Evolutionary conservation across 768 basidiomycete species (phyloP), one percentile per base, ranked within the genome.

Genomic region (Naganishia randhawae): DNA sequence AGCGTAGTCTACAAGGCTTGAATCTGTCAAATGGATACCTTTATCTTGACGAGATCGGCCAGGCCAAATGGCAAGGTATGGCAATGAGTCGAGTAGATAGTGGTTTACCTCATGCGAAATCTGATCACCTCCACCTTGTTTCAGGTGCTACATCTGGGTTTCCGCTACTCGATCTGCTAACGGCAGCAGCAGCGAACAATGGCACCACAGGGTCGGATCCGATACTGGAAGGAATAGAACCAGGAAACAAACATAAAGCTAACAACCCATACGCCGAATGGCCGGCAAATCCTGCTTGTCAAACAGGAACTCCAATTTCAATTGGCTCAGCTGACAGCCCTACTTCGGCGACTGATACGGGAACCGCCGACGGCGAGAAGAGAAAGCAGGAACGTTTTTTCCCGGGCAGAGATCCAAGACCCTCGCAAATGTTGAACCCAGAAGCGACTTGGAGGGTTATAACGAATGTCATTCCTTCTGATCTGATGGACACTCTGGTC

Each of bases 401-500:
- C 81, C 92, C 92, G 0, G 87, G 92, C 77, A 84, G 92, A 42
- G 86, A 85, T 22, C 86, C 86, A 5, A 83, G 85, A 50, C 85
- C 88, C 25, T 87, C 87, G 37, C 89, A 91, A 73, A 85, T 89
- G 67, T 72, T 82, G 35, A 91, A 93, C 74, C 91, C 93, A 11
- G 91, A 93, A 80, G 86, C 86, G 10, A 81, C 91, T 5, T 96
- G 92, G 92, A 86, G 88, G 68, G 83, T 89, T 22, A 88, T 94
- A 74, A 93, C 92, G 1, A 88, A 89, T 1, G 86, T 87, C 66
- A 92, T 95, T 66, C 85, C 86, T 3, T 91, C 92, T 10, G 91
- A 93, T 74, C 83, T 95, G 63, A 94, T 96, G 91, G 92, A 96
- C 80, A 92, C 79, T 1, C 69, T 81, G 86, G 92, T 91, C 73